A percentile compares a stretch with the other conserved stretches of the same genome.
Evolutionary conservation across 2,329 filamentous ascomycete species (phyloP).

Genomic region (Escovopsis sp.): DNA sequence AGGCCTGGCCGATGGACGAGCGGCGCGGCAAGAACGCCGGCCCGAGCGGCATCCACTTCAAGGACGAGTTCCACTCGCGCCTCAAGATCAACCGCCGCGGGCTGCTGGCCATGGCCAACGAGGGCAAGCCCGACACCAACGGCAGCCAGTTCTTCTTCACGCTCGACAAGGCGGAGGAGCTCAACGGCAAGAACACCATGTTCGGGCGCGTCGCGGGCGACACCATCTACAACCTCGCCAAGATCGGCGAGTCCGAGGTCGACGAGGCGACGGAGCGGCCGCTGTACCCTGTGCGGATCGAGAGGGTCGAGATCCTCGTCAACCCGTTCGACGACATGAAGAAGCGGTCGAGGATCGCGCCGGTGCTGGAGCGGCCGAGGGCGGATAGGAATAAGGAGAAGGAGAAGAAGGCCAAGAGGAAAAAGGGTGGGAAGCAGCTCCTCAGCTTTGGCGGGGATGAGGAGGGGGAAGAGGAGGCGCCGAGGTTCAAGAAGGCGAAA

Average conservation of each 20-base stretch:
- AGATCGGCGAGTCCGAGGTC: slow-evolving; percentile 80
- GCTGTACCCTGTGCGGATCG: slow-evolving; percentile 71
- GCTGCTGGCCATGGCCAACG: slow-evolving; percentile 91
- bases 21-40: slow-evolving; percentile 46
- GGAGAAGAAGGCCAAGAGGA: slow-evolving; percentile 47
- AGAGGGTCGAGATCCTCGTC: slow-evolving; percentile 56
- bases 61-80: slow-evolving; percentile 81
- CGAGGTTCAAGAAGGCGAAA: slow-evolving; percentile 58
- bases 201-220: slow-evolving; percentile 88
- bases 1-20: slow-evolving; percentile 56
- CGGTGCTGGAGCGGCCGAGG: slow-evolving; percentile 22
- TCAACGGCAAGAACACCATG: slow-evolving; percentile 81
- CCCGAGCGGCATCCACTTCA: slow-evolving; percentile 43
- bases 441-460: slow-evolving; percentile 59
- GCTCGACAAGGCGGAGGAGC: slow-evolving; percentile 65
- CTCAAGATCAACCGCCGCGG: slow-evolving; percentile 88
- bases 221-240: slow-evolving; percentile 89
- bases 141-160: slow-evolving; percentile 97
- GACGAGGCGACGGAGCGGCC: slow-evolving; percentile 67
- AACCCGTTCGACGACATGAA: slow-evolving; percentile 76
- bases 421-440: slow-evolving; percentile 60
- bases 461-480: slow-evolving; percentile 30
- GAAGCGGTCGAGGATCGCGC: slow-evolving; percentile 45
- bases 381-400: slow-evolving; percentile 26
- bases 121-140: slow-evolving; percentile 61